Conservation (phyloP, 495 filamentous ascomycete genomes). For the Hypoxylon subgilvum region DNA sequence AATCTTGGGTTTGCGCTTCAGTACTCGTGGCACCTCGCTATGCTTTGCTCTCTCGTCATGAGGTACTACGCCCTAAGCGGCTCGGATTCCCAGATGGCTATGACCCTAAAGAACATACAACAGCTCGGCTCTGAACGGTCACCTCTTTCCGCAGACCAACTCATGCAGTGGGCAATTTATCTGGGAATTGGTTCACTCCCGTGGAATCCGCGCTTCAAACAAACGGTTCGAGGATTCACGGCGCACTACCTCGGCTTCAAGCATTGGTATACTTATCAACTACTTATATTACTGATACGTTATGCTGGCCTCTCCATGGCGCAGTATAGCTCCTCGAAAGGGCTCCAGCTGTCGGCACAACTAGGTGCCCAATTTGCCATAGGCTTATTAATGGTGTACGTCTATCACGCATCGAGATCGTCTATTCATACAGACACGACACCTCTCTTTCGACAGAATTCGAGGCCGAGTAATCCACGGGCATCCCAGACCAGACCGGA, state of each 20-base stretch:
- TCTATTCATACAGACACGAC: constrained; percentile 62
- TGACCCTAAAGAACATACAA: constrained; percentile 42
- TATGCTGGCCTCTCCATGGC: constrained; percentile 59
- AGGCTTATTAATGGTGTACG: constrained; percentile 59
- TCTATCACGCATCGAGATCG: constrained; percentile 54
- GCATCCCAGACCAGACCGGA: neutral
- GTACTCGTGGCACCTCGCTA: constrained; percentile 56
- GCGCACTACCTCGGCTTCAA: constrained; percentile 68
- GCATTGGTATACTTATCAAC: constrained; percentile 73
- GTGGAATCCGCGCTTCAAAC: constrained; percentile 77
- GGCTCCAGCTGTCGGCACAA: constrained; percentile 45
- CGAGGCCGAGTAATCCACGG: constrained; percentile 32
- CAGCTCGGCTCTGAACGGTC: constrained; percentile 31
- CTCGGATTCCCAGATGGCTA: constrained; percentile 30
- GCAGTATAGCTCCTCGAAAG: constrained; percentile 51
- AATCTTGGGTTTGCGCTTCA: constrained; percentile 61
- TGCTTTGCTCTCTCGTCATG: constrained; percentile 34
- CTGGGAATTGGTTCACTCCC: constrained; percentile 65
- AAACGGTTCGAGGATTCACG: constrained; percentile 66
- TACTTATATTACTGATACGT: constrained; percentile 64
- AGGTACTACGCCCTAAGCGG: constrained; percentile 12
- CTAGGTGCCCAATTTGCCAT: constrained; percentile 63
- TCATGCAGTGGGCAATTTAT: constrained; percentile 57
- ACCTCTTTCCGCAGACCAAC: constrained; percentile 38
- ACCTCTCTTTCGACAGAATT: constrained; percentile 58